These are phyloP conservation scores for Bretschneidera sinensis DNA, from an alignment of 345 rosid species.

Conservation along the genomic window DNA sequence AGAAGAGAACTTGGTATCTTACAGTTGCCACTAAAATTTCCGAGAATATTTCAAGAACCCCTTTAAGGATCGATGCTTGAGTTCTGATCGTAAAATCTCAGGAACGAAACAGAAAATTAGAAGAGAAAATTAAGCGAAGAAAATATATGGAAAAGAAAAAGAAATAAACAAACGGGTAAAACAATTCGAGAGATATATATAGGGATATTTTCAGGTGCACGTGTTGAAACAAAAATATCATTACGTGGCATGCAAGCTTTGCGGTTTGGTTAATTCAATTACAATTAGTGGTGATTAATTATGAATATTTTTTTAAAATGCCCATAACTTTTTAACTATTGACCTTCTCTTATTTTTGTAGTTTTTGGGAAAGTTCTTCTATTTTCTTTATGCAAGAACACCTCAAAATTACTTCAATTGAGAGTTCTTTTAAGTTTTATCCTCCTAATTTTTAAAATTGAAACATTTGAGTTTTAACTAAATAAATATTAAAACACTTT, in stretches of 20 bases:
- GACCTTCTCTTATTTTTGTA: too few species aligned
- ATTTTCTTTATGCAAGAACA: too few species aligned
- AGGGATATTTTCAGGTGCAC: neutral
- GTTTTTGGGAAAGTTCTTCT: too few species aligned
- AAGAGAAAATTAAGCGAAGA: too few species aligned
- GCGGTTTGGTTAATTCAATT: neutral
- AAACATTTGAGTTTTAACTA: too few species aligned
- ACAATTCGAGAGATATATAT: neutral
- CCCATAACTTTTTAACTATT: too few species aligned
- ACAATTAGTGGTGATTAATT: neutral
- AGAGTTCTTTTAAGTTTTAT: too few species aligned
- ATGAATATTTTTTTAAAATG: too few species aligned
- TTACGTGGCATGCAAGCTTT: neutral
- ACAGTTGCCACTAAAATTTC: neutral
- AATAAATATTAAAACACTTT: too few species aligned
- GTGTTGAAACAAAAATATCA: neutral
- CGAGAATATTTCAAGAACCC: neutral
- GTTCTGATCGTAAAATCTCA: neutral
- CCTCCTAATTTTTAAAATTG: too few species aligned
- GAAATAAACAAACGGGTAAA: neutral
- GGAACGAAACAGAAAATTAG: neutral
- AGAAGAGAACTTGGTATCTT: neutral
- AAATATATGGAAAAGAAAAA: neutral
- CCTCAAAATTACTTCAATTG: too few species aligned
- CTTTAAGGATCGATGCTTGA: neutral